Evolutionary conservation across 2,329 filamentous ascomycete genomes (phyloP).

Genomic region (Colletotrichum viniferum): DNA sequence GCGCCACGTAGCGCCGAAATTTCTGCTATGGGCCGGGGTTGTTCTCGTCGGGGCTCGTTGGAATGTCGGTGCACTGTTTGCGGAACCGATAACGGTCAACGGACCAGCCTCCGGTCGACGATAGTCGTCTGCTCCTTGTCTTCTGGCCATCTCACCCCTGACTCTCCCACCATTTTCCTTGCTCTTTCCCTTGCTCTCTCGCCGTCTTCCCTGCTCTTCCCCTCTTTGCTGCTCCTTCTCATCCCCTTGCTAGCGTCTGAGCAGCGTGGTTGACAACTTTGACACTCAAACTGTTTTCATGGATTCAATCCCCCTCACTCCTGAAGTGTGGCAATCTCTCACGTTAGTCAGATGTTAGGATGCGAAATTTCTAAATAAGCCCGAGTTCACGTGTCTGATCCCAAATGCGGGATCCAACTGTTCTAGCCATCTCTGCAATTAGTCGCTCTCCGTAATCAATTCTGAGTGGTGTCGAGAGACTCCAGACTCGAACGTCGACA

Average conservation of each 20-base stretch:
- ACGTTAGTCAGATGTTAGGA: not conserved
- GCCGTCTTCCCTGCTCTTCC: not conserved
- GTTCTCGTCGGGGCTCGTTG: not conserved
- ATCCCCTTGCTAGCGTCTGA: not conserved
- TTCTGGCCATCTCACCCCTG: not conserved
- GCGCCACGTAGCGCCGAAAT: not conserved
- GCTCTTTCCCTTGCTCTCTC: not conserved
- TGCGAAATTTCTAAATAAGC: not conserved
- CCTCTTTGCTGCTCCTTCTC: not conserved
- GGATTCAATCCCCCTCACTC: not conserved
- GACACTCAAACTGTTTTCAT: not conserved
- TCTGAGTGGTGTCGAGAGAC: not conserved
- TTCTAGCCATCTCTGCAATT: not conserved
- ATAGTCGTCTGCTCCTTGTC: not conserved
- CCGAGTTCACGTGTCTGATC: not conserved
- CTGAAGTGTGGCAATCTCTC: not conserved
- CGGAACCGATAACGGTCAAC: not conserved
- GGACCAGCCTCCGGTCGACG: not conserved
- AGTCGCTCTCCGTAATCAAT: not conserved
- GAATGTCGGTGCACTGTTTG: not conserved
- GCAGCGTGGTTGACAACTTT: not conserved
- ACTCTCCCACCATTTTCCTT: not conserved
- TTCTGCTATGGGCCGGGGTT: not conserved
- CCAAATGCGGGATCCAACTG: not conserved
- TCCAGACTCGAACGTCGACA: not conserved